Percentiles rank a stretch among this genome's conserved stretches.
Evolutionary conservation across 1,284 basidiomycete species (phyloP).

Genomic region (Ceratorhiza oryzae-sativae): DNA sequence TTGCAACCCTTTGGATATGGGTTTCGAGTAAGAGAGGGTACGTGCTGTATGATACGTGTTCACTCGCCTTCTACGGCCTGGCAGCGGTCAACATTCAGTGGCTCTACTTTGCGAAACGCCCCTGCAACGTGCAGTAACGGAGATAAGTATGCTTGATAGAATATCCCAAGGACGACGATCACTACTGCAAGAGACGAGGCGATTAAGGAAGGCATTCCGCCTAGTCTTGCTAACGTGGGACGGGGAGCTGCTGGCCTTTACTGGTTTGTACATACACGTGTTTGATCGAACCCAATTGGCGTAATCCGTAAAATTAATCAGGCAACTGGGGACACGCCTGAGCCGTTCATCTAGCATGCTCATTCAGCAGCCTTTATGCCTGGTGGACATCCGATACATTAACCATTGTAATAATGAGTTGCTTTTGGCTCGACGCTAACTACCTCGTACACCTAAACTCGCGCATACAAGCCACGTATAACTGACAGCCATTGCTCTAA

Average conservation of each 20-base stretch:
- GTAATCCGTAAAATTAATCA: not conserved
- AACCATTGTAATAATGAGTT: no score
- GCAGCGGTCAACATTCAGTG: conserved; percentile 7
- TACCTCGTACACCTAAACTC: no score
- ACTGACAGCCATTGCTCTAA: no score
- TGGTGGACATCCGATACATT: no score
- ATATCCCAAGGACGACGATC: not conserved
- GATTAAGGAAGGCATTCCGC: conserved; percentile 5
- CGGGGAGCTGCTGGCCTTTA: no score
- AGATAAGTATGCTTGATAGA: conserved; percentile 12
- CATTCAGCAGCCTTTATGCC: no score
- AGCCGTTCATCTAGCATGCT: no score
- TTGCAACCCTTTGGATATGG: conserved; percentile 53
- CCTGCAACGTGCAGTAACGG: not conserved
- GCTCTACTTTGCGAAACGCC: conserved; percentile 9
- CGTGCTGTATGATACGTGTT: not conserved
- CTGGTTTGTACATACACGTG: no score
- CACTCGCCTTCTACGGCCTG: not conserved
- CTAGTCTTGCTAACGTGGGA: not conserved
- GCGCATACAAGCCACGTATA: no score
- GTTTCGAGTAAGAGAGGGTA: not conserved
- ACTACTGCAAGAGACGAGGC: not conserved
- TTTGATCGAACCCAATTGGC: no score
- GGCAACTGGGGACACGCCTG: not conserved
- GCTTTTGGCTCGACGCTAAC: no score